Evolutionary conservation across 108 stramenopile genomes (phyloP), one percentile per base, ranked within the genome.

Genomic region (Nitzschia sp.): DNA sequence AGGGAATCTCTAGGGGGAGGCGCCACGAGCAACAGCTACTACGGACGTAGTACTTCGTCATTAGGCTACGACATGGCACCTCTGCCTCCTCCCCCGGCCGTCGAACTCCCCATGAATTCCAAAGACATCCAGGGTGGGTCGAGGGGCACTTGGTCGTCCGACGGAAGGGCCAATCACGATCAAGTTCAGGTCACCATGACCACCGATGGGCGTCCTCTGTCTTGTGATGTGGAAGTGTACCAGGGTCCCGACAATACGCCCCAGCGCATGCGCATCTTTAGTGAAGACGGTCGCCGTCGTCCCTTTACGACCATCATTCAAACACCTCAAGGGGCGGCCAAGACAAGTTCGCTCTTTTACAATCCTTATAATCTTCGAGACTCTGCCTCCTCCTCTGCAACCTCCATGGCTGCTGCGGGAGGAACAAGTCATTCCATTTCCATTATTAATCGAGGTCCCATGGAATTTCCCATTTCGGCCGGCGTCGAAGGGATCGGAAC

Each of bases 221-320:
- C 78, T 58, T 84, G 86, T 27, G 75, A 87, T 62, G 77, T 90
- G 23, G 85, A 87, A 57, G 44, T 90, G 23, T 87, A 84, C 82
- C 79, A 85, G 58, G 85, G 85, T 60, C 89, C 89, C 1, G 80
- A 85, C 46, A 87, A 90, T 70, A 77, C 79, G 34, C 89, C 89
- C 0, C 78, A 79, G 53, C 83, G 81, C 35, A 85, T 87, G 77
- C 68, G 79, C 36, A 73, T 91, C 3, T 91, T 86, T 68, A 58
- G 78, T 45, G 89, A 91, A 77, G 86, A 91, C 64, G 89, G 89
- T 8, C 52, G 65, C 26, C 41, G 77, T 13, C 86, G 89, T 41
- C 86, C 89, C 45, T 85, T 87, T 69, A 63, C 58, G 31, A 75
- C 82, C 60, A 69, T 82, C n/a, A 73, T 91, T 38, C 82, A 80